Evolutionary conservation across 2,329 filamentous ascomycete genomes (phyloP), one percentile per base, ranked within the genome.

Genomic region (Pseudopithomyces chartarum): DNA sequence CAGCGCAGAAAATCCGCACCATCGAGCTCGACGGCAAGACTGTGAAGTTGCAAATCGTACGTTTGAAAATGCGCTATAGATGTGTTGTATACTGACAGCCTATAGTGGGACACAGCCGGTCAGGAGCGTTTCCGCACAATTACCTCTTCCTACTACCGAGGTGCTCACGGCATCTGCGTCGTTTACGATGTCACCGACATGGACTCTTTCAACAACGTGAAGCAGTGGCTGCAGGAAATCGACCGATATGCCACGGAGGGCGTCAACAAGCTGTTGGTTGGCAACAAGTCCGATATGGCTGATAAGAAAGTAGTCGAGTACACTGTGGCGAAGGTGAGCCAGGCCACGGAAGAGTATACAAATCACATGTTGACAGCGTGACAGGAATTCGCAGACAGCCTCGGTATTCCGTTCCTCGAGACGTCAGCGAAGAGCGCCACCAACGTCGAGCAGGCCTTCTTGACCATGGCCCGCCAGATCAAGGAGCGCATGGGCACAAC

Each of bases 241-340:
- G 95, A 99, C 84, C 89, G 95, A 79, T 98, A 99, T 75, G 95
- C 95, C 70, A 99, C 95, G 68, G 95, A 99, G 82, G 95, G 95
- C 66, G 95, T 99, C 76, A 99, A 99, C 88, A 99, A 99, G 87
- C 86, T 99, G 66, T 88, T 99, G 61, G 94, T 99, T 62, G 95
- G 95, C 76, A 99, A 99, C 90, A 99, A 99, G 90, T 97, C 92
- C 82, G 95, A 99, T 90, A 98, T 99, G 92, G 88, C 94, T 58
- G 95, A 99, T 83, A 99, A 99, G 90, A 99, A 98, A 85, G 95
- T 98, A 39, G 95, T 99, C 61, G 95, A 99, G 80, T 99, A 99
- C 87, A 96, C 92, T 64, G 95, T 98, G 68, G 95, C 95, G 70
- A 99, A 99, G 91, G 95, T 97, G 83, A 59, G 85, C 72, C 26